A percentile compares a stretch with the other conserved stretches of the same genome.
Conservation (phyloP, 1,284 basidiomycete species). For the Marasmius tenuissimus region DNA sequence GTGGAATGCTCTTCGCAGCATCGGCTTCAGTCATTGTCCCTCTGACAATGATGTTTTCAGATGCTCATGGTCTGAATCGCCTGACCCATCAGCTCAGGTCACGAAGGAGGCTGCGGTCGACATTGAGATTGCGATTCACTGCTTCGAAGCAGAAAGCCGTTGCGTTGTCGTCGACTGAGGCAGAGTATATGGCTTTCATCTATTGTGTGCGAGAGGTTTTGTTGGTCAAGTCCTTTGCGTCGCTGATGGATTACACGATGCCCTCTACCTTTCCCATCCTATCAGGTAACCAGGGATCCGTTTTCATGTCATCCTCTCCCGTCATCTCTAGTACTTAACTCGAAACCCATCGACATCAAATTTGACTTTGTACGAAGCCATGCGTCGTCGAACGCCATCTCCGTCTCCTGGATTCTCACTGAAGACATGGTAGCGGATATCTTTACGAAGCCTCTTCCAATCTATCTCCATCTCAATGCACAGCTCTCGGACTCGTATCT, state of each 20-base stretch:
- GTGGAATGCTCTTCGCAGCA: slow-evolving; percentile 8
- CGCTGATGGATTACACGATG: not conserved
- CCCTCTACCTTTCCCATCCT: slow-evolving; percentile 14
- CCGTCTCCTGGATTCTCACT: slow-evolving; percentile 16
- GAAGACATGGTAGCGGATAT: slow-evolving; percentile 16
- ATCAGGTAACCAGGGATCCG: slow-evolving; percentile 12
- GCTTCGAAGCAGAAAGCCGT: slow-evolving; percentile 13
- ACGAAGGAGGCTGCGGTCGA: not conserved
- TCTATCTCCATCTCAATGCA: too few species aligned
- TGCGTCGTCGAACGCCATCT: slow-evolving; percentile 10
- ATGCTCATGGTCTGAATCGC: slow-evolving; percentile 6
- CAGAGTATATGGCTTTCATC: slow-evolving; percentile 4
- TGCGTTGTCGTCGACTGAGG: slow-evolving; percentile 12
- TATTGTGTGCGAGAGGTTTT: slow-evolving; percentile 3
- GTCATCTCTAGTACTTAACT: not conserved
- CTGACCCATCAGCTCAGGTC: slow-evolving; percentile 10
- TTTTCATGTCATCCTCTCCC: slow-evolving; percentile 7
- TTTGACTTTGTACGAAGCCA: slow-evolving; percentile 15
- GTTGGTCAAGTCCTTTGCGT: slow-evolving; percentile 8
- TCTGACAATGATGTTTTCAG: slow-evolving; percentile 16
- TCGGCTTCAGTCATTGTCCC: slow-evolving; percentile 17
- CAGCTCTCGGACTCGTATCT: too few species aligned
- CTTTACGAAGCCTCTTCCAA: too few species aligned
- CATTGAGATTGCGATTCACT: not conserved
- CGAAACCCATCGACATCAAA: slow-evolving; percentile 15